Conservation (phyloP, 768 basidiomycete genomes). For the Lactarius tabidus region DNA sequence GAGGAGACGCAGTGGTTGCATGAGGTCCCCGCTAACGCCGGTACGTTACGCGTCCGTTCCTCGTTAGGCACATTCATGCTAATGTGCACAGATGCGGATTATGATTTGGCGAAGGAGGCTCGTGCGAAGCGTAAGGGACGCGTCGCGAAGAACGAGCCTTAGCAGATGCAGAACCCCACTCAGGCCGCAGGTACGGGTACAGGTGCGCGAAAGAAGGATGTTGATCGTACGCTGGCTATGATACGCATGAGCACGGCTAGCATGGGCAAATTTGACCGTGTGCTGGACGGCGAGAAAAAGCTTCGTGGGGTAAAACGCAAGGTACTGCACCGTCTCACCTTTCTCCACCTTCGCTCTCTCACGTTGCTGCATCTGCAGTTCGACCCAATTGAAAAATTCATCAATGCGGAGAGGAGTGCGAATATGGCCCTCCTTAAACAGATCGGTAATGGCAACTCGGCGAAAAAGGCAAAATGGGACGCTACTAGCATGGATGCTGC, state of each 20-base stretch:
- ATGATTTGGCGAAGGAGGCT: conserved; percentile 73
- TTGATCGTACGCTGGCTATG: conserved; percentile 75
- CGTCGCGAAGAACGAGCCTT: conserved; percentile 79
- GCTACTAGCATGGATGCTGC: conserved; percentile 7
- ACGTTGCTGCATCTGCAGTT: conserved; percentile 52
- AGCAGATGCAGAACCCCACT: conserved; percentile 66
- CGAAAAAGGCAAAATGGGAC: conserved; percentile 12
- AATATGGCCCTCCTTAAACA: conserved; percentile 73
- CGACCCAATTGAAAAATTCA: conserved; percentile 70
- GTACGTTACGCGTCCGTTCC: conserved; percentile 42
- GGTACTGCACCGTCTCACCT: conserved; percentile 42
- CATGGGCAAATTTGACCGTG: conserved; percentile 91
- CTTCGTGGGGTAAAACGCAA: conserved; percentile 87
- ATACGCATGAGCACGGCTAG: conserved; percentile 86
- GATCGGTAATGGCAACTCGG: conserved; percentile 41
- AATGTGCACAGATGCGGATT: conserved; percentile 56
- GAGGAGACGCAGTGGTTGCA: conserved; percentile 90
- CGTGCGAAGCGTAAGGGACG: conserved; percentile 77
- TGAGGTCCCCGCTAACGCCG: conserved; percentile 83
- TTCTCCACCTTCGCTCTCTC: not conserved
- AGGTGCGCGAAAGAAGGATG: conserved; percentile 50
- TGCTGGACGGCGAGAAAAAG: conserved; percentile 89
- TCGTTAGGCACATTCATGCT: too few species aligned
- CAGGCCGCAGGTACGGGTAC: conserved; percentile 36
- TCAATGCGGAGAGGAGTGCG: conserved; percentile 61